Evolutionary conservation across 805 yeast genomes (phyloP).

Genomic region (Lachancea cidri): DNA sequence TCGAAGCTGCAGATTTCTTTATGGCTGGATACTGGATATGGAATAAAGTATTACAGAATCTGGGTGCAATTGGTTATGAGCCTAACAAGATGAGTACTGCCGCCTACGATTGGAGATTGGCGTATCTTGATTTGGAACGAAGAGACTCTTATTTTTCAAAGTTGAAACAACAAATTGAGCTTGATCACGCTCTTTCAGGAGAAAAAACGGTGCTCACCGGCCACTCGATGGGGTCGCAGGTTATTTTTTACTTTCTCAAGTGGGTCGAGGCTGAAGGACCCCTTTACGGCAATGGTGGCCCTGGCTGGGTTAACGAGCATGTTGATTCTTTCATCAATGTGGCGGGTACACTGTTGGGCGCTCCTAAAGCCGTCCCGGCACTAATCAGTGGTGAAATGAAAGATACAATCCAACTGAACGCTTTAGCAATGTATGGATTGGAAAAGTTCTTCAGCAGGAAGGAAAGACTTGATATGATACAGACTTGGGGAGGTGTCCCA

Average conservation of each 20-base stretch:
- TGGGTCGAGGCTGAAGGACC: slow-evolving; percentile 93
- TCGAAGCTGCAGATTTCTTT: slow-evolving; percentile 94
- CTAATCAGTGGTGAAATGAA: slow-evolving; percentile 96
- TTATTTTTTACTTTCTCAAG: slow-evolving; percentile 80
- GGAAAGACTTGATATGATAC: slow-evolving; percentile 80
- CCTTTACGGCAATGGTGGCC: slow-evolving; percentile 86
- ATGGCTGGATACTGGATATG: slow-evolving; percentile 98
- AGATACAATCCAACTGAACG: slow-evolving; percentile 91
- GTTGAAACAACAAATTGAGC: slow-evolving; percentile 69
- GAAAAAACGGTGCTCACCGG: slow-evolving; percentile 73
- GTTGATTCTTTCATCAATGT: slow-evolving; percentile 80
- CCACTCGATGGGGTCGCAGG: slow-evolving; percentile 96
- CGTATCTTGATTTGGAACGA: slow-evolving; percentile 80
- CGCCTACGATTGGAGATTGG: slow-evolving; percentile 93
- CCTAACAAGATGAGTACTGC: slow-evolving; percentile 89
- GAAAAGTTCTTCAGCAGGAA: slow-evolving; percentile 88
- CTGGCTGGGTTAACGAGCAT: slow-evolving; percentile 79
- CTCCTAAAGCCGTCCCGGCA: slow-evolving; percentile 92
- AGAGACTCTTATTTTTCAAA: slow-evolving; percentile 83
- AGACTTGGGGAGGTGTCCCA: slow-evolving; percentile 76
- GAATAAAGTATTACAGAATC: slow-evolving; percentile 91
- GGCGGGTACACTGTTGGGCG: slow-evolving; percentile 85
- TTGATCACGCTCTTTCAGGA: slow-evolving; percentile 46
- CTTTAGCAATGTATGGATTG: slow-evolving; percentile 87
- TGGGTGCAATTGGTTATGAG: slow-evolving; percentile 91